These are phyloP conservation scores for Neurospora sp. DNA, from an alignment of 495 filamentous ascomycete genomes.

Conservation along the genomic window DNA sequence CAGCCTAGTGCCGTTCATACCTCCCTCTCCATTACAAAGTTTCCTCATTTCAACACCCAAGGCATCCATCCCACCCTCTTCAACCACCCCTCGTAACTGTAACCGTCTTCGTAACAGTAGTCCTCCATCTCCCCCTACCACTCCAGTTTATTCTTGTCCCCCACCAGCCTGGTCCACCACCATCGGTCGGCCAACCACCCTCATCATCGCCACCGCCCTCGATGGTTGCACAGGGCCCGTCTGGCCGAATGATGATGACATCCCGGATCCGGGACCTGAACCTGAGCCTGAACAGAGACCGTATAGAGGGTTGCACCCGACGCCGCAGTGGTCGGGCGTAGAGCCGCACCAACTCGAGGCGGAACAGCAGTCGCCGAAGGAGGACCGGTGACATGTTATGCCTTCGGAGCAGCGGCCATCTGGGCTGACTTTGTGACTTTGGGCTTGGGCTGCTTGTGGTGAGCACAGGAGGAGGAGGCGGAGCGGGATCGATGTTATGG, in stretches of 20 bases:
- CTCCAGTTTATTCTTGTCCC: background rate
- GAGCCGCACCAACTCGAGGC: conserved; percentile 38
- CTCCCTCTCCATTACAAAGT: background rate
- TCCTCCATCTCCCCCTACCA: background rate
- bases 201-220: background rate
- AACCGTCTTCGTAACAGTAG: background rate
- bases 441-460: background rate
- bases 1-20: background rate
- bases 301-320: conserved; percentile 28
- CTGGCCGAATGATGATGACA: background rate
- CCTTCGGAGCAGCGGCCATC: conserved; percentile 45
- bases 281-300: background rate
- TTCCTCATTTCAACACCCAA: background rate
- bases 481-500: background rate
- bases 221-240: background rate
- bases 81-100: background rate
- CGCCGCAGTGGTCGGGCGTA: conserved; percentile 38
- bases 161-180: background rate
- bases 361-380: conserved; percentile 34
- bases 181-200: background rate
- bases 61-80: background rate
- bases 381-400: conserved; percentile 39
- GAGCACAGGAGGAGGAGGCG: background rate
- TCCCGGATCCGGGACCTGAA: background rate
- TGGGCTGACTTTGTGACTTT: background rate